These are phyloP conservation scores for Cupressus sempervirens DNA, from an alignment of 75 land plant species.

Conservation along the genomic window DNA sequence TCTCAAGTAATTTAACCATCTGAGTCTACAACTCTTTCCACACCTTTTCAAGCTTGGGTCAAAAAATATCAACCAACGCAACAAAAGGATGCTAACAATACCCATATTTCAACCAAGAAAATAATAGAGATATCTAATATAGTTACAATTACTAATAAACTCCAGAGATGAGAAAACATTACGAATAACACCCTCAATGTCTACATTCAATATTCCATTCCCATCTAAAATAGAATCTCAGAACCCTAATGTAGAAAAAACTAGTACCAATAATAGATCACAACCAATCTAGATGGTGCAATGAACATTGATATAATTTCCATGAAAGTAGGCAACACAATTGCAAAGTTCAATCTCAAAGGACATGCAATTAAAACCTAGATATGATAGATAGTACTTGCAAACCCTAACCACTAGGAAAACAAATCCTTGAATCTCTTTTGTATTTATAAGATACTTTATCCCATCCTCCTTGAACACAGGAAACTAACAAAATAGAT, in stretches of 20 bases:
- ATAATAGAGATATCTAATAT: neutral
- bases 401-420: neutral
- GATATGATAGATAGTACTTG: neutral
- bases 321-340: neutral
- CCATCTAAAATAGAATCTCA: neutral
- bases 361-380: neutral
- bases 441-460: neutral
- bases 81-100: neutral
- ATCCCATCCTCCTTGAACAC: neutral
- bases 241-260: neutral
- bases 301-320: neutral
- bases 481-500: neutral
- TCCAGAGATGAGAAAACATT: neutral
- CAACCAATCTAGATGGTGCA: neutral
- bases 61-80: neutral
- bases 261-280: neutral
- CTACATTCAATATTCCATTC: neutral
- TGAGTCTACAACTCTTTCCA: conserved; percentile 79
- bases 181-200: neutral
- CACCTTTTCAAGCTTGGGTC: conserved; percentile 64
- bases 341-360: neutral
- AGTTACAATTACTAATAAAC: neutral
- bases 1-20: conserved; percentile 73
- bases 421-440: neutral
- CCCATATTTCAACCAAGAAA: neutral